Base-by-base conservation (phyloP, 495 filamentous ascomycete species). In the Geopyxis carbonaria region DNA sequence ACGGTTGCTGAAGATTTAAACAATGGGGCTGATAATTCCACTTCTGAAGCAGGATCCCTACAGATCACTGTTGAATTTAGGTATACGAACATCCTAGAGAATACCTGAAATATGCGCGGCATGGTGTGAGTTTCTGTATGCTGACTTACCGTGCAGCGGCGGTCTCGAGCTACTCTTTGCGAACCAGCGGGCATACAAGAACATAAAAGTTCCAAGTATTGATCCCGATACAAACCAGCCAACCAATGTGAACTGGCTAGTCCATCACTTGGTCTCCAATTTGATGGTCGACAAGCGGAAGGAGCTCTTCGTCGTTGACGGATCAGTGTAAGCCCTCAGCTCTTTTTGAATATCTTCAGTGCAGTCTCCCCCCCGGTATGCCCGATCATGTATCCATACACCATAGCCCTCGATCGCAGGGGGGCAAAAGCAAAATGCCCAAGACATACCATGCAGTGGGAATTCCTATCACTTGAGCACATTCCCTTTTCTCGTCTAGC, bases 141-240 rank as follows among this genome's bases (percentile, higher is more conserved):
- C 47, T 48, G 48, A 38, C 38, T 45, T 45, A 50, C 41, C 32
- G 11, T 34, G 43, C 43, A 93, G 89, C 45, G 89, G 89, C 34
- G 89, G 89, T 14, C 73, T 97, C n/a, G 89, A 97, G 58, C 76
- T 92, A 57, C 72, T 97, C 40, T 97, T 97, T 58, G 71, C 75
- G 14, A 81, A 93, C 53, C 63, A 80, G 55, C 69, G 72, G 32
- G 77, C 73, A 42, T 79, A 86, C 51, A 59, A 62, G 1, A n/a
- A n/a, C n/a, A 48, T 97, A 31, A 62, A 68, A 11, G 46, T 95
- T 19, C 80, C 89, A 22, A 60, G 66, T n/a, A 62, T 48, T 20
- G 67, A 76, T 47, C 29, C 42, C 42, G 44, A 32, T 4, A 46
- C 40, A 5, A 58, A 61, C 18, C 52, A 69, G 22, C 76, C 71